These are phyloP conservation scores for Beauveria sp. DNA, from an alignment of 2,329 filamentous ascomycete species.

Conservation along the genomic window DNA sequence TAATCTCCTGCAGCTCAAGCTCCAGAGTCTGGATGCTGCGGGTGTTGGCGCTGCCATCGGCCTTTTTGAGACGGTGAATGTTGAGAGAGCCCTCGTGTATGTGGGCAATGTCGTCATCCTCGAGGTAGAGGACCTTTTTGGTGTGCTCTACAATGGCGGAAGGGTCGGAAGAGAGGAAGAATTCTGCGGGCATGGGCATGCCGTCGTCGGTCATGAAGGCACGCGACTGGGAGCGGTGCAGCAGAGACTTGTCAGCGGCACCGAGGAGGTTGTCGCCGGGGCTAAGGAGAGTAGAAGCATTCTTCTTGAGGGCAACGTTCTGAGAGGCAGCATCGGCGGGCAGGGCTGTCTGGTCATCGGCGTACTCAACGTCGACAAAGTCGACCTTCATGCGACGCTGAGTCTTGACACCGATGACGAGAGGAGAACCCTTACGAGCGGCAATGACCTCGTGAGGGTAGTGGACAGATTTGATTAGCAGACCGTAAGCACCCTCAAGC, in stretches of 20 bases:
- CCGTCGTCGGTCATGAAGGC: conserved; percentile 99
- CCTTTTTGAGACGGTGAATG: conserved; percentile 96
- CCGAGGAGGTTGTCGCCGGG: conserved; percentile 61
- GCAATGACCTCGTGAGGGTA: conserved; percentile 97
- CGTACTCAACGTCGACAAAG: conserved; percentile 98
- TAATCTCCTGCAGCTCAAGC: conserved; percentile 98
- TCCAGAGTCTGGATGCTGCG: conserved; percentile 97
- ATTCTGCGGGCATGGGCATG: conserved; percentile 95
- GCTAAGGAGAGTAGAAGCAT: conserved; percentile 58
- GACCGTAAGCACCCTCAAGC: conserved; percentile 93
- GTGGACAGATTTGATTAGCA: conserved; percentile 96
- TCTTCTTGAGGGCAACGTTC: conserved; percentile 94
- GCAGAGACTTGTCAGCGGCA: conserved; percentile 91
- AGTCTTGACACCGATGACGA: conserved; percentile 95
- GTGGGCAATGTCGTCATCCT: conserved; percentile 99
- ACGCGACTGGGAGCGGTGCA: conserved; percentile 96
- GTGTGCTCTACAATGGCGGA: conserved; percentile 99
- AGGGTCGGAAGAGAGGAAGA: conserved; percentile 98
- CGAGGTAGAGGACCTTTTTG: conserved; percentile 99
- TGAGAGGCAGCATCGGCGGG: conserved; percentile 92
- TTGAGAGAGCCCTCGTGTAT: conserved; percentile 98
- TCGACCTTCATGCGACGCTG: conserved; percentile 99
- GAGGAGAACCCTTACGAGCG: conserved; percentile 93
- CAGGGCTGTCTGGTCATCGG: conserved; percentile 73
- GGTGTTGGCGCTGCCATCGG: conserved; percentile 92